These are phyloP conservation scores for Boletus subluridellus DNA, from an alignment of 1,284 basidiomycete species.

Conservation along the genomic window DNA sequence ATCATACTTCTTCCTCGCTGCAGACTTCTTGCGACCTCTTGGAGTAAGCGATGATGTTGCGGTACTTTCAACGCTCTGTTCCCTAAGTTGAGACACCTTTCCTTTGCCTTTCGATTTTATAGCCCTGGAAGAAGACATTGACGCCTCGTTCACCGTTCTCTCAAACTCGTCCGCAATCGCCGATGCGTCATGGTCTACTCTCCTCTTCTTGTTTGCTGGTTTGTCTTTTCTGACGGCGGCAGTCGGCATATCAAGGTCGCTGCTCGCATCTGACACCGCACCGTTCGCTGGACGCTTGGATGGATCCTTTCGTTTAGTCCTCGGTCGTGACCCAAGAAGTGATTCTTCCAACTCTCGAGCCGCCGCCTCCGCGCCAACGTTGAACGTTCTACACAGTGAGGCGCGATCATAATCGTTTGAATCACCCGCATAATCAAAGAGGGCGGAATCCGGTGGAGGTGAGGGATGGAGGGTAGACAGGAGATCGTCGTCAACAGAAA, in stretches of 20 bases:
- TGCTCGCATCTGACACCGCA: conserved; percentile 52
- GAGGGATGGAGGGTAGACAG: conserved; percentile 36
- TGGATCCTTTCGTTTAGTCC: conserved; percentile 39
- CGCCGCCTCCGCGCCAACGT: conserved; percentile 39
- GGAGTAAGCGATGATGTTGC: conserved; percentile 33
- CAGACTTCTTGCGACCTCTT: conserved; percentile 41
- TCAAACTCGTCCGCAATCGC: conserved; percentile 45
- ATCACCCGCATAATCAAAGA: conserved; percentile 32
- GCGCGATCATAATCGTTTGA: conserved; percentile 25
- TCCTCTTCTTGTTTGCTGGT: conserved; percentile 51
- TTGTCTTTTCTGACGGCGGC: conserved; percentile 24
- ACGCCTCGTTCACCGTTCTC: conserved; percentile 34
- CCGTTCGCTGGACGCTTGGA: conserved; percentile 49
- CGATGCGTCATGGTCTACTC: conserved; percentile 37
- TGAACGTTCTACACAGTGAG: conserved; percentile 26
- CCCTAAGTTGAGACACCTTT: conserved; percentile 39
- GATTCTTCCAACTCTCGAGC: conserved; percentile 45
- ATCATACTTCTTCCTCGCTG: conserved; percentile 47
- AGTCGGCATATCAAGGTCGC: conserved; percentile 44
- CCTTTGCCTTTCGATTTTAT: conserved; percentile 41
- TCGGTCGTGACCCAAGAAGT: conserved; percentile 31
- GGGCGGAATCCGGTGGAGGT: conserved; percentile 31
- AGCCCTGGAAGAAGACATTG: conserved; percentile 23
- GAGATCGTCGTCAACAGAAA: conserved; percentile 41
- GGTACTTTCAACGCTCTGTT: conserved; percentile 45